Evolutionary conservation across 805 yeast genomes (phyloP).

Genomic region (Vanderwaltozyma tropicalis): DNA sequence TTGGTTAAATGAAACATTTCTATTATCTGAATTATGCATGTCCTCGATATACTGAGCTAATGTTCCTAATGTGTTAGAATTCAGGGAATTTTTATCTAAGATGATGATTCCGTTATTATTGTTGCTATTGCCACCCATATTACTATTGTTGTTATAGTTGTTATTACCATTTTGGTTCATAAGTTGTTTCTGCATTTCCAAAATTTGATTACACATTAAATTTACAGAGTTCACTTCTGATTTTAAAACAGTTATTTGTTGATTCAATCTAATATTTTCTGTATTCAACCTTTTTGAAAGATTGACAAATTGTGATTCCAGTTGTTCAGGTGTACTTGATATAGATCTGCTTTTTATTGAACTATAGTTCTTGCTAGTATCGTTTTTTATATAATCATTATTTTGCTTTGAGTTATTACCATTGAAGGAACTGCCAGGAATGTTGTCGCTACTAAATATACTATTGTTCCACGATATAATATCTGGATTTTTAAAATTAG

Average conservation of each 20-base stretch:
- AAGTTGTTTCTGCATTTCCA: conserved; percentile 18
- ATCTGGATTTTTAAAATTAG: conserved; percentile 11
- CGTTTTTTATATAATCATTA: background rate
- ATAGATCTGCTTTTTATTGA: background rate
- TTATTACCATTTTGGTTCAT: conserved; percentile 2
- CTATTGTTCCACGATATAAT: conserved; percentile 1
- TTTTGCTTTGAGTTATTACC: background rate
- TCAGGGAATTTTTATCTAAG: conserved; percentile 17
- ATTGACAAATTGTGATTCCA: conserved; percentile 16
- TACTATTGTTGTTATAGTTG: background rate
- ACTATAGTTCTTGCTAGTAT: background rate
- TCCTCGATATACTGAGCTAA: conserved; percentile 13
- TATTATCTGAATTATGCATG: background rate
- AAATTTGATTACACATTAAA: conserved; percentile 20
- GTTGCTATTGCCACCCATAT: background rate
- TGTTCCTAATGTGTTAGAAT: conserved; percentile 12
- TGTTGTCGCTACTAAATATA: background rate
- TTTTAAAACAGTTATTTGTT: conserved; percentile 22
- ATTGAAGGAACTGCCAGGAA: background rate
- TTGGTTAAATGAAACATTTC: too few species aligned
- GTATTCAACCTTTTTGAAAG: conserved; percentile 22
- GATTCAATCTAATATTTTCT: conserved; percentile 23
- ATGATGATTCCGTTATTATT: conserved; percentile 11
- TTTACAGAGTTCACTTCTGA: conserved; percentile 19
- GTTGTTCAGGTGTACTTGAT: background rate